Conservation (phyloP, 169 alveolate genomes). For the Sarcocystis neurona region DNA sequence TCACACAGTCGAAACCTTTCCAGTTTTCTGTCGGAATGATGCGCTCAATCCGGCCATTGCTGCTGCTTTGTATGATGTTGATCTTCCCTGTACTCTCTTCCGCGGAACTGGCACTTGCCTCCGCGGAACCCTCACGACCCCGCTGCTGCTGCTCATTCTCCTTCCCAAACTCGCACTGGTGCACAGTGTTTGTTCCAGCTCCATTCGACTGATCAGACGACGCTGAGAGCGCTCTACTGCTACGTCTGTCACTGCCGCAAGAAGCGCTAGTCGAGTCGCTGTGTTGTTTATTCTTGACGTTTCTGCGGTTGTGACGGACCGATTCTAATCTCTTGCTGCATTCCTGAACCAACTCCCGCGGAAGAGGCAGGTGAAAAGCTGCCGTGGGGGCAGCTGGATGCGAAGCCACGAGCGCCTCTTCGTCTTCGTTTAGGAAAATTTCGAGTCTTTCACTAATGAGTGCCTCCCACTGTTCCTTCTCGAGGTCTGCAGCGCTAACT, state of each 20-base stretch:
- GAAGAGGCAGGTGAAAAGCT: conserved; percentile 6
- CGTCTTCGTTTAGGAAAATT: conserved; percentile 1
- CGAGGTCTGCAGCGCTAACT: no score
- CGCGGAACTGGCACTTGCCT: background rate
- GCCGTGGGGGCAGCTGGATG: conserved; percentile 3
- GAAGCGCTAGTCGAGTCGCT: no score
- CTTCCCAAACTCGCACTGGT: no score
- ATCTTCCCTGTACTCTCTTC: background rate
- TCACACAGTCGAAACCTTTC: conserved; percentile 10
- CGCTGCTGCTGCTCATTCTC: conserved; percentile 28
- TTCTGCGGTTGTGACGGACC: no score
- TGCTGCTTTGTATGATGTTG: background rate
- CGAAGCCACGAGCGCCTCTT: background rate
- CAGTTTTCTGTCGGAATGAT: background rate
- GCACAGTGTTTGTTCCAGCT: no score
- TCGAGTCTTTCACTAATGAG: background rate
- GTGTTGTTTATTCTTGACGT: no score
- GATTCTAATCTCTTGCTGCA: background rate
- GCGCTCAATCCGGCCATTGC: background rate
- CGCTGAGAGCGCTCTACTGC: no score
- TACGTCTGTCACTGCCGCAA: no score
- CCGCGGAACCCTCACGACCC: background rate
- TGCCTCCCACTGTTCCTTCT: conserved; percentile 1
- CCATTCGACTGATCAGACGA: no score
- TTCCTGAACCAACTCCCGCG: background rate